Base-by-base conservation (phyloP, 257 asterid genomes). In the Solanum virginianum region DNA sequence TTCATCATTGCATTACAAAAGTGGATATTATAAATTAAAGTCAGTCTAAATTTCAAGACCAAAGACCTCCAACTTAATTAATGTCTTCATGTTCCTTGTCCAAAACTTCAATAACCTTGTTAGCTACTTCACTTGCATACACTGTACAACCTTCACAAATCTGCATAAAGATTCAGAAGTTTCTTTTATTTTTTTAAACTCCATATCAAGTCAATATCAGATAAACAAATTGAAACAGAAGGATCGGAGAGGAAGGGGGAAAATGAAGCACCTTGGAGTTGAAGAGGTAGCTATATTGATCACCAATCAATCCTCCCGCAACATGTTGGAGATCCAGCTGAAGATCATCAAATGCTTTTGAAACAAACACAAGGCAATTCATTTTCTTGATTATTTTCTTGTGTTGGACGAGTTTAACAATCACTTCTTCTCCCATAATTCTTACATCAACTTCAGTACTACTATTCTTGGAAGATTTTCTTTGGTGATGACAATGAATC, bases 261-360 rank as follows among this genome's bases (percentile, higher is more conserved):
- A 6, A 80, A 51, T 59, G 29, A 32, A 81, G 22, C 16, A 95
- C 99, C 98, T 94, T 96, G 83, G 97, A 92, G 88, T 94, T 96
- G 89, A 96, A 89, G 56, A 92, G 88, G 65, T 92, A 94, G 88
- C 94, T 93, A 54, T 91, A 94, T 55, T 92, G 90, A 85, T 96
- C 98, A 1, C 98, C 99, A 66, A 93, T 92, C 7, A 96, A 90
- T 7, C 99, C 99, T 10, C 98, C 98, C 12, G 96, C 95, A 87
- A 94, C 96, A 90, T 96, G 97, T 57, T 92, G 93, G 12, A 94
- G 92, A 89, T 93, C 98, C 14, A 96, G 89, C 84, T 93, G 95
- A 83, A 96, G 93, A 60, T 94, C 97, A 88, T 96, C 96, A 47
- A 94, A 91, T 43, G 89, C 92, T 87, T 89, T 94, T 17, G 98